Evolutionary conservation across 306 rosid genomes (phyloP).

Genomic region (Cicer judaicum): DNA sequence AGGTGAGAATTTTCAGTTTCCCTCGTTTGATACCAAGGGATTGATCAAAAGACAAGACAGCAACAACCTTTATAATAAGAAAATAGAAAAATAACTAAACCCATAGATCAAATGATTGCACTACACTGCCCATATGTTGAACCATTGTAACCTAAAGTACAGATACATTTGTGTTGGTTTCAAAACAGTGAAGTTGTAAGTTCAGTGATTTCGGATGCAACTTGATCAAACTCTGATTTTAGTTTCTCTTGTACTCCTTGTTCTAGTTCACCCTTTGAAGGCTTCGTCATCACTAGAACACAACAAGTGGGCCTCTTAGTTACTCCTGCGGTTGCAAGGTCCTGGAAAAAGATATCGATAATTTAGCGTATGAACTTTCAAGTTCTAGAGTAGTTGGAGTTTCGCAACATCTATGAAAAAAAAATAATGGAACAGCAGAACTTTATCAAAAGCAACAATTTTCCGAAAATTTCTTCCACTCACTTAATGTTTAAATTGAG

Average conservation of each 20-base stretch:
- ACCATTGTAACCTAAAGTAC: slow-evolving; percentile 23
- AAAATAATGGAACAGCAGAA: neutral
- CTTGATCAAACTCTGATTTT: slow-evolving; percentile 69
- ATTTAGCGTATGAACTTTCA: neutral
- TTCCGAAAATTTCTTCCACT: neutral
- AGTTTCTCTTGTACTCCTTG: slow-evolving; percentile 76
- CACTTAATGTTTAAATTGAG: neutral
- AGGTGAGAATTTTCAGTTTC: too few relatives aligned
- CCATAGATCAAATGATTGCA: slow-evolving; percentile 30
- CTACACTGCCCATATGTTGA: slow-evolving; percentile 34
- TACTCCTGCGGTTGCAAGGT: slow-evolving; percentile 90
- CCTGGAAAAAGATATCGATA: slow-evolving; percentile 52
- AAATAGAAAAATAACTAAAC: slow-evolving; percentile 19
- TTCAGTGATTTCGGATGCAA: slow-evolving; percentile 67
- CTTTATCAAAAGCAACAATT: neutral
- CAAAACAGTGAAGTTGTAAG: slow-evolving; percentile 66
- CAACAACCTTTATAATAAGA: neutral
- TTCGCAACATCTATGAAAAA: neutral
- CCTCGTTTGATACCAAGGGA: neutral
- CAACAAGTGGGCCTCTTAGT: slow-evolving; percentile 99
- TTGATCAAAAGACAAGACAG: neutral
- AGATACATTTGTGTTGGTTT: slow-evolving; percentile 41
- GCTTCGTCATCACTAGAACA: slow-evolving; percentile 81
- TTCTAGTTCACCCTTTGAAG: slow-evolving; percentile 74
- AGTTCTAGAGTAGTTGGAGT: neutral